phyloP scores from a whole-genome alignment of 805 yeast genomes.

The Tetrapisispora taiwanensis region DNA sequence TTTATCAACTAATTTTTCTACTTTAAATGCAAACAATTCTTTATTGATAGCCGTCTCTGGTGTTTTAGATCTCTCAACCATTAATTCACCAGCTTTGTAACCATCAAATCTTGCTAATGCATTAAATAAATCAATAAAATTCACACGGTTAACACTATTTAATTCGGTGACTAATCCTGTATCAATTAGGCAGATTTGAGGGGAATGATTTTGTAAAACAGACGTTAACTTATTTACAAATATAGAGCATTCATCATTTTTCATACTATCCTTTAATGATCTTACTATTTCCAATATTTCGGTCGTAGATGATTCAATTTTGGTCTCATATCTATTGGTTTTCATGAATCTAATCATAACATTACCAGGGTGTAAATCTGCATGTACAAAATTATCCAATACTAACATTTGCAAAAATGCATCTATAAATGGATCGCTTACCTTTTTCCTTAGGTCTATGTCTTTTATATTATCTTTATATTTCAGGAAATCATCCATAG shows the following conservation, averaged over 20 bases:
- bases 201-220: slow-evolving; percentile 54
- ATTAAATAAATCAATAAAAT: slow-evolving; percentile 81
- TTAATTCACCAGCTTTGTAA: slow-evolving; percentile 83
- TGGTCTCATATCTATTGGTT: slow-evolving; percentile 28
- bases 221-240: slow-evolving; percentile 36
- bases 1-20: slow-evolving; percentile 68
- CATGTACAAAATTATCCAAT: slow-evolving; percentile 87
- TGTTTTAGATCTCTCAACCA: slow-evolving; percentile 90
- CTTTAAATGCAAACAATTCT: slow-evolving; percentile 80
- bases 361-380: slow-evolving; percentile 96
- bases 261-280: slow-evolving; percentile 10
- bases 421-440: slow-evolving; percentile 77
- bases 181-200: slow-evolving; percentile 85
- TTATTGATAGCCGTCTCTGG: slow-evolving; percentile 84
- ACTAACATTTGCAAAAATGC: slow-evolving; percentile 90
- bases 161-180: slow-evolving; percentile 91
- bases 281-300: slow-evolving; percentile 16
- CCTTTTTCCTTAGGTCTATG: slow-evolving; percentile 46
- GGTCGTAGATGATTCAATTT: slow-evolving; percentile 20
- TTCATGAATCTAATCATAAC: slow-evolving; percentile 66
- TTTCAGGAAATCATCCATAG: slow-evolving; percentile 62
- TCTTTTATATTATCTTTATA: slow-evolving; percentile 28
- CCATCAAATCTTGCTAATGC: slow-evolving; percentile 91
- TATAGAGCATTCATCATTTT: slow-evolving; percentile 7
- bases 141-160: slow-evolving; percentile 62